phyloP scores from a whole-genome alignment of 2,329 filamentous ascomycete species.

The Fusarium avenaceum region DNA sequence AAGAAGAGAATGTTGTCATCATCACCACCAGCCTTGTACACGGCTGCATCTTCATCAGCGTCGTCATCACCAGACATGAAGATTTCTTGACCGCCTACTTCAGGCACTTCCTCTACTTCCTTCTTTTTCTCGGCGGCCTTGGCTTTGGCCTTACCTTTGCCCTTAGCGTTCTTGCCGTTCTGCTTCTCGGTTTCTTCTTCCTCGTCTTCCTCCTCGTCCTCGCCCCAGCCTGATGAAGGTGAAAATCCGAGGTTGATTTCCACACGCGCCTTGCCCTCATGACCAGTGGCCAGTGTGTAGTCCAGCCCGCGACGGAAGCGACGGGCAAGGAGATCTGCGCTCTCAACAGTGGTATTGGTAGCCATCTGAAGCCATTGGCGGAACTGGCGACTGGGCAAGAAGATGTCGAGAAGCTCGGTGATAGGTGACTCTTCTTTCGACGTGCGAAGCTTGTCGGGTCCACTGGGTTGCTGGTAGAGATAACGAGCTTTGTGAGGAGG shows the following conservation, averaged over 20 bases:
- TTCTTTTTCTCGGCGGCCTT: constrained; percentile 28
- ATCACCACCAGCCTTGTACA: constrained; percentile 81
- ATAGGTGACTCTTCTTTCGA: constrained; percentile 69
- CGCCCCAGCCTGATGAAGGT: constrained; percentile 87
- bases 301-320: constrained; percentile 89
- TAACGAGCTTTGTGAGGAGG: constrained; percentile 97
- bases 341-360: constrained; percentile 80
- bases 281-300: constrained; percentile 92
- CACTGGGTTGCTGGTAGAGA: constrained; percentile 77
- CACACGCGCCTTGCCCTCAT: constrained; percentile 81
- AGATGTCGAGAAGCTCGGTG: constrained; percentile 81
- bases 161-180: constrained; percentile 52
- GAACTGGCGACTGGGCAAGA: constrained; percentile 89
- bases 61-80: constrained; percentile 94
- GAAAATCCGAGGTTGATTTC: constrained; percentile 92
- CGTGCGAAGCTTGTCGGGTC: constrained; percentile 54
- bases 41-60: constrained; percentile 79
- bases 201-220: constrained; percentile 66
- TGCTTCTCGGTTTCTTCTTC: constrained; percentile 53
- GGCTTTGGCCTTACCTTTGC: constrained; percentile 50
- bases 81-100: constrained; percentile 84
- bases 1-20: constrained; percentile 78
- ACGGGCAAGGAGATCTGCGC: constrained; percentile 83
- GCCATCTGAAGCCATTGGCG: constrained; percentile 89
- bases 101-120: constrained; percentile 57